Percentiles rank a stretch among this genome's conserved stretches.
These are phyloP conservation scores for Isoetes engelmannii DNA, from an alignment of 83 land plant genomes.

Conservation along the genomic window DNA sequence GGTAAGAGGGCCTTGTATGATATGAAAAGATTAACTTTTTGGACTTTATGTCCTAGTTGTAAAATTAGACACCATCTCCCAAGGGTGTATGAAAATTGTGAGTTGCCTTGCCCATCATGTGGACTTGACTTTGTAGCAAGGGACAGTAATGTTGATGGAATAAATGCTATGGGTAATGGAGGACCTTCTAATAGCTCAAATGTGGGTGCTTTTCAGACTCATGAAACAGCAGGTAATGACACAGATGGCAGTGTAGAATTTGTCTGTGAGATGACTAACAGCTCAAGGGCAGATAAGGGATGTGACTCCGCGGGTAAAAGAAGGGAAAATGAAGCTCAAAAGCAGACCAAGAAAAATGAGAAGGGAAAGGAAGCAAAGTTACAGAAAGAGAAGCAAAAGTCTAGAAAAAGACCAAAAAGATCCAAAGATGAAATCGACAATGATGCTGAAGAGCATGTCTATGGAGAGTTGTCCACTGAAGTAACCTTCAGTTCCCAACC, in stretches of 20 bases:
- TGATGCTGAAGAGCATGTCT: not conserved
- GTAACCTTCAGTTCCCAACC: not conserved
- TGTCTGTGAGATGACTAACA: conserved; percentile 4
- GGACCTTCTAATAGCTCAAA: not conserved
- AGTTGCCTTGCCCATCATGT: conserved; percentile 55
- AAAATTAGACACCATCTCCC: conserved; percentile 35
- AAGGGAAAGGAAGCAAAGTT: not conserved
- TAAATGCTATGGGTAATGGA: not conserved
- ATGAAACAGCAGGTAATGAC: not conserved
- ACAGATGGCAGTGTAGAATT: not conserved
- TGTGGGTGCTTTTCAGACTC: not conserved
- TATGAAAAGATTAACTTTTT: conserved; percentile 31
- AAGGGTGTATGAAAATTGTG: conserved; percentile 27
- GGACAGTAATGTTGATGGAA: conserved; percentile 31
- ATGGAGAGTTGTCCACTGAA: not conserved
- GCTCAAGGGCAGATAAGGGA: not conserved
- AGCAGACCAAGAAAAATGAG: not conserved
- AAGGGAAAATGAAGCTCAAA: not conserved
- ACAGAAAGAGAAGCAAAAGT: conserved; percentile 3
- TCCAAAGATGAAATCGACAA: not conserved
- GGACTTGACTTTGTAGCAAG: conserved; percentile 45
- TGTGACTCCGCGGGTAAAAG: not conserved
- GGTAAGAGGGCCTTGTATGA: conserved; percentile 19
- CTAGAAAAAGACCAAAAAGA: not conserved
- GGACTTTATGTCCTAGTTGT: conserved; percentile 37